These are phyloP conservation scores for Kwoniella dejecticola DNA, from an alignment of 768 basidiomycete species.

Conservation along the genomic window DNA sequence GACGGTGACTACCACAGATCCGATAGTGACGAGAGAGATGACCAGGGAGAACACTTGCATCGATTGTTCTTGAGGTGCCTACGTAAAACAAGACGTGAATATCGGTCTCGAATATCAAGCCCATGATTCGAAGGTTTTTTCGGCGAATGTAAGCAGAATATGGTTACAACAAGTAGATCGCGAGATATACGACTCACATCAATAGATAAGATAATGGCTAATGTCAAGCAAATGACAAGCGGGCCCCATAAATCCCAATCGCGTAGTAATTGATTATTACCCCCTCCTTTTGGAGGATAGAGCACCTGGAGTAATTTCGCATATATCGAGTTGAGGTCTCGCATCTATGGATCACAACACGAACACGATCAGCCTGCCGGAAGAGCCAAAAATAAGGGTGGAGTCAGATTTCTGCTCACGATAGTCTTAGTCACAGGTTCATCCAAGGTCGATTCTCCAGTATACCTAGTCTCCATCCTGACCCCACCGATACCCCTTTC, in stretches of 20 bases:
- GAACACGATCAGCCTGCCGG: no score
- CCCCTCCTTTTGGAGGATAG: slow-evolving; percentile 72
- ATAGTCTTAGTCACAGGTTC: slow-evolving; percentile 88
- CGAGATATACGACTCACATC: slow-evolving; percentile 32
- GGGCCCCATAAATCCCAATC: slow-evolving; percentile 99
- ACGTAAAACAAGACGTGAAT: slow-evolving; percentile 2
- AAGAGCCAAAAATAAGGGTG: no score
- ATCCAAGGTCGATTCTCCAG: slow-evolving; percentile 85
- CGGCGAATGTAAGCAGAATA: no score
- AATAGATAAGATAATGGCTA: slow-evolving; percentile 44
- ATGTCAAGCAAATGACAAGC: slow-evolving; percentile 60
- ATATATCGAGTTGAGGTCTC: slow-evolving; percentile 88
- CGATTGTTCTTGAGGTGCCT: slow-evolving; percentile 82
- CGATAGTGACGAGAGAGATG: slow-evolving; percentile 87
- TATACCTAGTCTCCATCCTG: slow-evolving; percentile 81
- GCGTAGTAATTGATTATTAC: slow-evolving; percentile 80
- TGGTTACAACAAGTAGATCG: no score
- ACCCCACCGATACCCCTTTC: slow-evolving; percentile 66
- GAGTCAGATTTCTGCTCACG: slow-evolving; percentile 60
- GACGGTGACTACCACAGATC: slow-evolving; percentile 87
- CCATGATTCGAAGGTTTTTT: no score
- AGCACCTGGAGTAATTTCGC: slow-evolving; percentile 90
- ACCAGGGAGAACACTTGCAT: slow-evolving; percentile 90
- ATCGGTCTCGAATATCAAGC: no score
- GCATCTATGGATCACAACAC: slow-evolving; percentile 63